A percentile compares a stretch with the other conserved stretches of the same genome.
Conservation (phyloP, 2,329 filamentous ascomycete genomes). For the Colletotrichum sp. region DNA sequence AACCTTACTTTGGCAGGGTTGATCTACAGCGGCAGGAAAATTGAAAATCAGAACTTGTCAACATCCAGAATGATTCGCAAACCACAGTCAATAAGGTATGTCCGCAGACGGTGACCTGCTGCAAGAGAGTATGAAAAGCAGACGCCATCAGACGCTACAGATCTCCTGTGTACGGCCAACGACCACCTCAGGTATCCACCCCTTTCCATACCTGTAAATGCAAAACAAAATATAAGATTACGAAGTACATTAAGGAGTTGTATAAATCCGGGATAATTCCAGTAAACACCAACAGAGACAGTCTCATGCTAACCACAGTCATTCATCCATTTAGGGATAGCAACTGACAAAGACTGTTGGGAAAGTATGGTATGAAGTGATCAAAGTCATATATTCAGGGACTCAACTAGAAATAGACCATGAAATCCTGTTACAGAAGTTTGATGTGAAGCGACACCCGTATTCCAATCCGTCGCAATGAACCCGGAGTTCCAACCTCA, state of each 20-base stretch:
- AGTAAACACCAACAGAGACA: neutral
- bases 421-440: neutral
- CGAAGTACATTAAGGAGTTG: neutral
- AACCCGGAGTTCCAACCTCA: neutral
- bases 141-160: neutral
- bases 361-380: neutral
- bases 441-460: no score
- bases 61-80: neutral
- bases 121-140: neutral
- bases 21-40: fast-evolving
- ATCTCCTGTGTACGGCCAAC: fast-evolving
- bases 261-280: neutral
- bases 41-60: neutral
- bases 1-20: fast-evolving
- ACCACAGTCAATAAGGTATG: neutral
- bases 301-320: neutral
- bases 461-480: neutral
- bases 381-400: neutral
- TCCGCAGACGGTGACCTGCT: neutral
- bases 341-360: neutral
- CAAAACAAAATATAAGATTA: neutral
- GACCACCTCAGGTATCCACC: neutral
- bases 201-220: neutral
- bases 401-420: neutral
- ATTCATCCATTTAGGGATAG: neutral